Conservation (phyloP, 2,329 filamentous ascomycete genomes). For the Arachnomyces sp. region DNA sequence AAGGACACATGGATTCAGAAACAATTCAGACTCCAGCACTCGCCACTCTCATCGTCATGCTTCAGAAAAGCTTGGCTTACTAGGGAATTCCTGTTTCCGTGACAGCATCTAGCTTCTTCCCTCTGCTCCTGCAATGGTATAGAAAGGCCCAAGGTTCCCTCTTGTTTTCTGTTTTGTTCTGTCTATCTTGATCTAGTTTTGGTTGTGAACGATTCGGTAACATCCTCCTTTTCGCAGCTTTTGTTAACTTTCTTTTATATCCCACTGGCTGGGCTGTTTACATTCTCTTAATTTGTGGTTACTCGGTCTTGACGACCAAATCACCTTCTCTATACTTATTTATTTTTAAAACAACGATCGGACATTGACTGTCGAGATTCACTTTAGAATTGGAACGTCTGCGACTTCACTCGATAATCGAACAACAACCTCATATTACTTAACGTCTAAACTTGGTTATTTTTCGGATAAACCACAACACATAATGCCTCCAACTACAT, state of each 20-base stretch:
- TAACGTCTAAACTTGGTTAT: background rate
- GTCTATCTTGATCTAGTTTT: background rate
- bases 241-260: slow-evolving; percentile 37
- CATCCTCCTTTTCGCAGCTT: background rate
- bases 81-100: background rate
- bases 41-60: slow-evolving; percentile 11
- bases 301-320: slow-evolving; percentile 18
- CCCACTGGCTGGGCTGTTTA: slow-evolving; percentile 49
- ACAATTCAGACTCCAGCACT: slow-evolving; percentile 12
- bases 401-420: no score
- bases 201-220: no score
- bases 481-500: slow-evolving; percentile 11
- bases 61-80: background rate
- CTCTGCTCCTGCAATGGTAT: background rate
- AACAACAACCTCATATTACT: no score
- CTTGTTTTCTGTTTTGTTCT: slow-evolving; percentile 17
- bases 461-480: background rate
- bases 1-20: slow-evolving; percentile 11
- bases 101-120: background rate
- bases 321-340: slow-evolving; percentile 4
- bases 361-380: background rate
- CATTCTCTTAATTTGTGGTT: slow-evolving; percentile 38
- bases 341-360: background rate
- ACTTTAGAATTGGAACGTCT: no score
- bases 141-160: slow-evolving; percentile 5